These are phyloP conservation scores for bread wheat (Triticum aestivum) DNA, from an alignment of 176 grass and related monocot genomes.

Conservation along the genomic window DNA sequence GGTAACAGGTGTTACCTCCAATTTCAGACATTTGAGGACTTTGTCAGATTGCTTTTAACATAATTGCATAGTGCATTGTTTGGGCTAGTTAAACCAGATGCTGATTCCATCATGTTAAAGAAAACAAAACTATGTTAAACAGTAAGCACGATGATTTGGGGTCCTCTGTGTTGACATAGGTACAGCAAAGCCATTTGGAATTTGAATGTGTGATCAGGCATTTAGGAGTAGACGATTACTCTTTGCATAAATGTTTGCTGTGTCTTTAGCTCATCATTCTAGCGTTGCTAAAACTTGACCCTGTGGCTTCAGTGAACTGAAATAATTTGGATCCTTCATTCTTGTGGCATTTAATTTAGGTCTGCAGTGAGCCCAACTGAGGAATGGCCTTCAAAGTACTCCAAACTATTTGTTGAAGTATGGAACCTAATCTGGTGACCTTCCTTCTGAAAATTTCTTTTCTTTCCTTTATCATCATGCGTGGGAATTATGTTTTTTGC, in stretches of 20 bases:
- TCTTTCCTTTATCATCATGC: not conserved
- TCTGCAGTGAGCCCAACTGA: slow-evolving; percentile 61
- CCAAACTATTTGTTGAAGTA: slow-evolving; percentile 64
- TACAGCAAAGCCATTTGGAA: not conserved
- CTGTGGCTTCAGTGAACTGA: not conserved
- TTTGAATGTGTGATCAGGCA: not conserved
- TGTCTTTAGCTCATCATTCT: not conserved
- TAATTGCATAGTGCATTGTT: not conserved
- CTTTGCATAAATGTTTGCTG: not conserved
- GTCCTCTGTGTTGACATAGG: not conserved
- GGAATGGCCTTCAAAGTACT: slow-evolving; percentile 83
- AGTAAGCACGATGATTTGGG: not conserved
- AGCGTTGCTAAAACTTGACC: not conserved
- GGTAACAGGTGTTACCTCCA: not conserved
- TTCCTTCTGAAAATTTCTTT: not conserved
- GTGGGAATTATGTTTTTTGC: not conserved
- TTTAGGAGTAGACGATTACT: not conserved
- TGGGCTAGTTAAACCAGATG: not conserved
- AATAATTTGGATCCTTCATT: not conserved
- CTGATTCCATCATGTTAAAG: not conserved
- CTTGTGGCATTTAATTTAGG: slow-evolving; percentile 37
- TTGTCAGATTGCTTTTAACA: not conserved
- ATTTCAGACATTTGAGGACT: not conserved
- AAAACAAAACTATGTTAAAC: not conserved
- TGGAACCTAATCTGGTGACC: not conserved